Percentiles rank a stretch among this genome's conserved stretches.
phyloP scores from a whole-genome alignment of 2,329 filamentous ascomycete genomes.

The Alternaria triticimaculans region DNA sequence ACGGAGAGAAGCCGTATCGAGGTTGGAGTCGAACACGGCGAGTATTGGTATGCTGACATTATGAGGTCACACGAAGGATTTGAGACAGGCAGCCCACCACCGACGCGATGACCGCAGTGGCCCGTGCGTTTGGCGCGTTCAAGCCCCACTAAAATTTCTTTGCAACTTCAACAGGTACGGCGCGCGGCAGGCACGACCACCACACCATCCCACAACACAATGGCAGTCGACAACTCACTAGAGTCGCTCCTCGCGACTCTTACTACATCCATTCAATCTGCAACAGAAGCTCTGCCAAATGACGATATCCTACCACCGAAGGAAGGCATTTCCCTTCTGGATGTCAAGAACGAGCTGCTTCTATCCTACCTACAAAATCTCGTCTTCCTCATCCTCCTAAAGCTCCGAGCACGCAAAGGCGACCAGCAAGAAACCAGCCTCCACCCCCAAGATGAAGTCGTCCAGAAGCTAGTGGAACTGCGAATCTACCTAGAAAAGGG shows the following conservation, averaged over 20 bases:
- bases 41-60: background rate
- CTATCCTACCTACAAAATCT: constrained; percentile 95
- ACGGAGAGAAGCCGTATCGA: background rate
- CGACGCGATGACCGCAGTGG: background rate
- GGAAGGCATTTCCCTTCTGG: constrained; percentile 91
- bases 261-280: constrained; percentile 69
- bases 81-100: background rate
- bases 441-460: constrained; percentile 69
- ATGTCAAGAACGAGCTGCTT: constrained; percentile 96
- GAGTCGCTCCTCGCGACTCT: constrained; percentile 52
- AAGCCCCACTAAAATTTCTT: constrained; percentile 23
- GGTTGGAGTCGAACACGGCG: background rate
- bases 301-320: constrained; percentile 72
- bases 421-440: constrained; percentile 45
- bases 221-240: constrained; percentile 50
- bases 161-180: constrained; percentile 9
- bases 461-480: constrained; percentile 87
- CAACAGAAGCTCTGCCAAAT: constrained; percentile 59
- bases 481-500: constrained; percentile 94
- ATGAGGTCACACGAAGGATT: background rate
- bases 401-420: constrained; percentile 61
- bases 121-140: constrained; percentile 2
- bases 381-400: constrained; percentile 83
- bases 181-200: constrained; percentile 6
- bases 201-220: constrained; percentile 15